Base-by-base conservation (phyloP, 768 basidiomycete genomes). In the Lactifluus volemus region DNA sequence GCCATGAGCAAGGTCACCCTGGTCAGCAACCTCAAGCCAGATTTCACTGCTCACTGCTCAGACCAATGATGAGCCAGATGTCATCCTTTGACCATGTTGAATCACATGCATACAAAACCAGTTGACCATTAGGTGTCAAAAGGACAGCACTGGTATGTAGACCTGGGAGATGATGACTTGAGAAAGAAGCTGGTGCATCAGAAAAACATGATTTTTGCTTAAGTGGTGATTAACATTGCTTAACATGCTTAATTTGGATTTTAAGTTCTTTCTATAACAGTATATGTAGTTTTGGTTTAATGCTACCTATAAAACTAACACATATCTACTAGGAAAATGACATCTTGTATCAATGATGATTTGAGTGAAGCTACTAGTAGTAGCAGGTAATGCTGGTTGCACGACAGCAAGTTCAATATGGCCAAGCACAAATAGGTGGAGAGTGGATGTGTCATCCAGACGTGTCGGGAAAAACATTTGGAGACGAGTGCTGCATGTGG, bases 341-440 rank as follows among this genome's bases (percentile, higher is more conserved):
- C n/a, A n/a, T n/a, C n/a, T n/a, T n/a, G n/a, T n/a, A n/a, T n/a
- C n/a, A n/a, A n/a, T n/a, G n/a, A n/a, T n/a, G n/a, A n/a, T n/a
- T n/a, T n/a, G n/a, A n/a, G n/a, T n/a, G n/a, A n/a, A n/a, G n/a
- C n/a, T n/a, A n/a, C n/a, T n/a, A n/a, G n/a, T n/a, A n/a, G n/a
- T n/a, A n/a, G n/a, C n/a, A n/a, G n/a, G n/a, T n/a, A n/a, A n/a
- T n/a, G n/a, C n/a, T n/a, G n/a, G n/a, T n/a, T n/a, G 74, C 29
- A 76, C 72, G 15, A 78, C 73, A 5, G 84, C 89, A 30, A 83
- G 77, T 14, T 84, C 81, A 32, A 79, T 67, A 42, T 91, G 86
- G 12, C 86, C 75, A 6, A 98, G 81, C 0, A 84, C 88, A 58
- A 88, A 83, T 17, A 98, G 82, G 69, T 98, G 92, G 10, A 92